Evolutionary conservation across 1,139 yeast genomes (phyloP), one percentile per base, ranked within the genome.

Genomic region (Pichia sp.): DNA sequence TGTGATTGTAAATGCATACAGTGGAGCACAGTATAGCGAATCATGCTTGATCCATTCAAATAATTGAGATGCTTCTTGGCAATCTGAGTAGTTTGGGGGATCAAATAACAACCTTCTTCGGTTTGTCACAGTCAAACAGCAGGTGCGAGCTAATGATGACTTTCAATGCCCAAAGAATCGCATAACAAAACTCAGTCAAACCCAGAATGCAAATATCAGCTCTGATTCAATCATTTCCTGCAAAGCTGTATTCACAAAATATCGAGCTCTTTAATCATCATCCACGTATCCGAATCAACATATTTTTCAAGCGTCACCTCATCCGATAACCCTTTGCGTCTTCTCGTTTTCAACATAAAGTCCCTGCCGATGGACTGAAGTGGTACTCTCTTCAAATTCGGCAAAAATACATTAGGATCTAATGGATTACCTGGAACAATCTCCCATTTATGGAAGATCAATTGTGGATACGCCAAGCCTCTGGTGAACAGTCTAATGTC

Each of bases 341-440:
- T 77, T 59, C 99, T 73, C 0, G 97, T 88, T 63, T 94, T 94
- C 64, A 85, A 66, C 39, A 88, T 82, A 57, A 90, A 87, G 62
- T 94, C 98, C 49, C 98, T 70, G 0, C 96, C 92, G 52, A 90
- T 66, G 1, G 85, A 80, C 28, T 70, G 69, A 0, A 69, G 64
- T 3, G 83, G 81, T 1, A 92, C 96, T 0, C 96, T 85, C 53
- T 79, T 79, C 58, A 92, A 69, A 37, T 80, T 73, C 8, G 88
- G 88, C 38, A 87, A 72, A 44, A 66, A 68, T 16, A 77, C 77
- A 29, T 75, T 73, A 29, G 66, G 65, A 60, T 90, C 95, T 54
- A 90, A 62, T 4, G 97, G 97, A 64, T 90, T 88, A 0, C 98
- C 98, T 1, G 97, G 95, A 0, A 86, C 95, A 7, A 70, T 62